phyloP scores from a whole-genome alignment of 306 rosid genomes.

The Quercus engelmannii region DNA sequence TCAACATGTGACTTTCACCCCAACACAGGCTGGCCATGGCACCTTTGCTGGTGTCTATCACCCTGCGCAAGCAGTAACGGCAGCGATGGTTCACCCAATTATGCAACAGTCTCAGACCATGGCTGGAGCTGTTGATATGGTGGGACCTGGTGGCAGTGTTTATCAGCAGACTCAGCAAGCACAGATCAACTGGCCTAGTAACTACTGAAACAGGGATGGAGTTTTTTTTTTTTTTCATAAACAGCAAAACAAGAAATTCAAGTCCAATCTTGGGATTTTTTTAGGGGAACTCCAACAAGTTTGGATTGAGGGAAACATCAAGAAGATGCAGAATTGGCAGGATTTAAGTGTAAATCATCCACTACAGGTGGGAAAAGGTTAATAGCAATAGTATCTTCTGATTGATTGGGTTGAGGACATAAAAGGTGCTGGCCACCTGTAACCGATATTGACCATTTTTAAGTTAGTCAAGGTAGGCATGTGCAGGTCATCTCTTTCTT shows the following conservation, averaged over 20 bases:
- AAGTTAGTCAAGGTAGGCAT: conserved; percentile 65
- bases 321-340: conserved; percentile 46
- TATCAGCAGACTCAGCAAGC: conserved; percentile 93
- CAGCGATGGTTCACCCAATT: conserved; percentile 83
- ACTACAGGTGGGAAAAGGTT: conserved; percentile 42
- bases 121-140: conserved; percentile 93
- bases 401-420: conserved; percentile 73
- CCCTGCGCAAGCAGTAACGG: conserved; percentile 84
- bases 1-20: conserved; percentile 81
- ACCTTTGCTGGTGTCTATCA: conserved; percentile 82
- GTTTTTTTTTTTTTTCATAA: conserved; percentile 16
- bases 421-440: conserved; percentile 73
- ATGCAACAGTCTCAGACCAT: conserved; percentile 92
- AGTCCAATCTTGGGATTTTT: conserved; percentile 37
- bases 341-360: conserved; percentile 47
- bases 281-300: conserved; percentile 50
- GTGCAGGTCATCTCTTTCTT: conserved; percentile 49
- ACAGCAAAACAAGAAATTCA: conserved; percentile 40
- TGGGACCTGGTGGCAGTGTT: conserved; percentile 85
- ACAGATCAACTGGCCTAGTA: conserved; percentile 90
- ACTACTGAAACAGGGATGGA: conserved; percentile 51
- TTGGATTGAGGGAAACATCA: conserved; percentile 45
- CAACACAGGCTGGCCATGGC: conserved; percentile 85
- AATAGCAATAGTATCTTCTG: conserved; percentile 57
- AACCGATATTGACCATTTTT: conserved; percentile 70